A percentile compares a stretch with the other conserved stretches of the same genome.
Evolutionary conservation across 495 filamentous ascomycete genomes (phyloP).

Genomic region (Astrothelium macrocarpum): DNA sequence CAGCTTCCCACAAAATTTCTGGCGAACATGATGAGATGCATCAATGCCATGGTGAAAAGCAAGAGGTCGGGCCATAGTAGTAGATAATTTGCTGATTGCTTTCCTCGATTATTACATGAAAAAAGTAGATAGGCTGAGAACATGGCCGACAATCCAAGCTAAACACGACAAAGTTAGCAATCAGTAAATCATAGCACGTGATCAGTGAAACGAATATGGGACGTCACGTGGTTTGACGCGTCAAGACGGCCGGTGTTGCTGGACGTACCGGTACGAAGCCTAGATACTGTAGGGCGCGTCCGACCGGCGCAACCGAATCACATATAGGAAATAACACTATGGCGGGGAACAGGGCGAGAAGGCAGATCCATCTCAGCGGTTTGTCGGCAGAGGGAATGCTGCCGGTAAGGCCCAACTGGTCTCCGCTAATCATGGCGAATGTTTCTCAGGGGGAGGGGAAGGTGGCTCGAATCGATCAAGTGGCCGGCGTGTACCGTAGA

Average conservation of each 20-base stretch:
- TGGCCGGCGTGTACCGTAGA: not conserved
- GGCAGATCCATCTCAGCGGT: slow-evolving; percentile 1
- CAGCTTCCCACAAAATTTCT: slow-evolving; percentile 3
- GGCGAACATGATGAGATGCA: slow-evolving; percentile 4
- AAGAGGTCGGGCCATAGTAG: not conserved
- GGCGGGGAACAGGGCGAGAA: not conserved
- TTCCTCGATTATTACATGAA: not conserved
- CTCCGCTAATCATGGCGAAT: not conserved
- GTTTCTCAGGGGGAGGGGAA: not conserved
- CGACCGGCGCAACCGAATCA: not conserved
- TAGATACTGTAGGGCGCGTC: not conserved
- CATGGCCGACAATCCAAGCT: slow-evolving; percentile 1
- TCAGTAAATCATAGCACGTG: not conserved
- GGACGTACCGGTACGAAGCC: not conserved
- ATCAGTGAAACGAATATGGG: not conserved
- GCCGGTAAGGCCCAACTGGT: slow-evolving; percentile 2
- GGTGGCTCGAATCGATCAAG: not conserved
- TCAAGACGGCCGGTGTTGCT: not conserved
- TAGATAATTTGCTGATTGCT: not conserved
- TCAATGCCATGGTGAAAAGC: not conserved
- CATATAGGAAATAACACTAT: slow-evolving; percentile 3
- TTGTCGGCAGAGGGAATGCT: slow-evolving; percentile 2
- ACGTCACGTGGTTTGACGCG: not conserved
- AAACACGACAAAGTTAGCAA: not conserved
- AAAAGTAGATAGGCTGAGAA: slow-evolving; percentile 3